Evolutionary conservation across 1,284 basidiomycete species (phyloP).

Genomic region (Irpex sp.): DNA sequence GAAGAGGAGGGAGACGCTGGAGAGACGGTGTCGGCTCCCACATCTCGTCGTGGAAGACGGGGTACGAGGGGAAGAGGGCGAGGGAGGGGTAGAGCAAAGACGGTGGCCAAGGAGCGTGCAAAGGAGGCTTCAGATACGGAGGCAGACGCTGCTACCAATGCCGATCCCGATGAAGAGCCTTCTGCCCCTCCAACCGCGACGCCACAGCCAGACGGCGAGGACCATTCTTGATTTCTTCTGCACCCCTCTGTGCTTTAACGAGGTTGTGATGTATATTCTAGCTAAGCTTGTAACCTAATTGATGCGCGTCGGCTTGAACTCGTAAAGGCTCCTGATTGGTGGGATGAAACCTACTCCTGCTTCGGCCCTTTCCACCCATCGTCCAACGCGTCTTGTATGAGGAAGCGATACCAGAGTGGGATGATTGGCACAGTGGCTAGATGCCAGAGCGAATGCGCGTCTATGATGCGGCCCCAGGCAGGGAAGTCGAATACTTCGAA

Average conservation of each 20-base stretch:
- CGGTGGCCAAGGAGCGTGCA: conserved; percentile 8
- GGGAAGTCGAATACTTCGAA: conserved; percentile 95
- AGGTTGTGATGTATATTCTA: not conserved
- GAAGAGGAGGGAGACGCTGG: conserved; percentile 19
- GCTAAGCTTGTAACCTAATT: not conserved
- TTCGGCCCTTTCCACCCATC: conserved; percentile 32
- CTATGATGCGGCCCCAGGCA: conserved; percentile 73
- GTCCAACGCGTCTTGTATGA: conserved; percentile 68
- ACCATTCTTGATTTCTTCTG: not conserved
- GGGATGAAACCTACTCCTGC: conserved; percentile 8
- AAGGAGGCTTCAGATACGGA: conserved; percentile 11
- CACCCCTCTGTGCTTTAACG: not conserved
- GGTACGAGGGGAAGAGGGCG: conserved; percentile 16
- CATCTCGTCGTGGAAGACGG: conserved; percentile 14
- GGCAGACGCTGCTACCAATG: not conserved
- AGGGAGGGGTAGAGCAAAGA: conserved; percentile 17
- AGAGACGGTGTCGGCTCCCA: conserved; percentile 12
- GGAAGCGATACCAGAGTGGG: conserved; percentile 81
- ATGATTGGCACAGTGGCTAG: conserved; percentile 81
- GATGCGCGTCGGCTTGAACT: not conserved
- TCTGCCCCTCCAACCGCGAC: not conserved
- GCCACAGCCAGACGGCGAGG: not conserved
- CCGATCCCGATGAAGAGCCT: not conserved
- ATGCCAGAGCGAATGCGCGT: conserved; percentile 97
- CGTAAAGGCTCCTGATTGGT: not conserved